A percentile compares a stretch with the other conserved stretches of the same genome.
phyloP scores from a whole-genome alignment of 2,329 filamentous ascomycete genomes.

The Aspergillus neotritici region DNA sequence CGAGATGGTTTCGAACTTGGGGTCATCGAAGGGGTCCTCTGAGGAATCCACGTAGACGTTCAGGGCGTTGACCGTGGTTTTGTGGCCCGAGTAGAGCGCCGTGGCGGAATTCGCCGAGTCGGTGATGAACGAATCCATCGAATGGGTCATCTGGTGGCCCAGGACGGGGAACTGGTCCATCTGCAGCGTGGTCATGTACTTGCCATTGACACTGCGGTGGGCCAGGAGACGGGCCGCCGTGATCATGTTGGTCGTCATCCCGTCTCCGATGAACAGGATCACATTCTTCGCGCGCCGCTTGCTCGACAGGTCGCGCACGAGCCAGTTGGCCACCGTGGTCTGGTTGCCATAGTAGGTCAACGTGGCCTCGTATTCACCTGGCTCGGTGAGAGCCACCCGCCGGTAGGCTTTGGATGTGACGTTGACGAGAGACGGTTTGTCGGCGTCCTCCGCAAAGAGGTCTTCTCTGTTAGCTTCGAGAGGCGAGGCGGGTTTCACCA shows the following conservation, averaged over 20 bases:
- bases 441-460: slow-evolving; percentile 67
- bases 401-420: slow-evolving; percentile 76
- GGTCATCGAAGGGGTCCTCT: slow-evolving; percentile 68
- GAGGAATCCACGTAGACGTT: slow-evolving; percentile 78
- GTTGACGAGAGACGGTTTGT: slow-evolving; percentile 66
- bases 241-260: slow-evolving; percentile 50
- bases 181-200: slow-evolving; percentile 68
- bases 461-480: slow-evolving; percentile 39
- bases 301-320: slow-evolving; percentile 64
- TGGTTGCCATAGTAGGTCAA: slow-evolving; percentile 68
- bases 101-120: slow-evolving; percentile 82
- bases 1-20: slow-evolving; percentile 78
- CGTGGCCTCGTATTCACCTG: slow-evolving; percentile 71
- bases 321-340: slow-evolving; percentile 69
- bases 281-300: slow-evolving; percentile 77
- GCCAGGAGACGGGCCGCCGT: slow-evolving; percentile 69
- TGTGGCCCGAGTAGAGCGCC: slow-evolving; percentile 76
- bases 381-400: slow-evolving; percentile 67
- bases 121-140: slow-evolving; percentile 77
- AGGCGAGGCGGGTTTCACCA: background rate
- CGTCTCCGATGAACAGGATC: slow-evolving; percentile 74
- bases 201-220: slow-evolving; percentile 78
- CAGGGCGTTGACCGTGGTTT: slow-evolving; percentile 75
- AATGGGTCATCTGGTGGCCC: slow-evolving; percentile 85
- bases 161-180: slow-evolving; percentile 81